These are phyloP conservation scores for Neurospora discreta DNA, from an alignment of 495 filamentous ascomycete genomes.

Conservation along the genomic window DNA sequence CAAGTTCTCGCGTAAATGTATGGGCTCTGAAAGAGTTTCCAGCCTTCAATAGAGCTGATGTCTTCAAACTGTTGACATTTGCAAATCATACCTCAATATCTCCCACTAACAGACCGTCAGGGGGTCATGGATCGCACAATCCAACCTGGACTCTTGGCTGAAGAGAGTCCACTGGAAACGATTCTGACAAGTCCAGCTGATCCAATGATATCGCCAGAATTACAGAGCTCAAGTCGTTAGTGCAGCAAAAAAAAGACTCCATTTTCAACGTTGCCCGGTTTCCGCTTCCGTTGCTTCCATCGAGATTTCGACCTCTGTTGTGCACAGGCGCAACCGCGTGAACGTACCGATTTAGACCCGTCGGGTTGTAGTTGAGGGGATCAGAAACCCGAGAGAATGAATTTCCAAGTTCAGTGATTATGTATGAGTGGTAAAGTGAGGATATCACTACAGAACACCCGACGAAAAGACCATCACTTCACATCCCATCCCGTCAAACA, in stretches of 20 bases:
- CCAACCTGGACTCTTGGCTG: background rate
- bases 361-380: background rate
- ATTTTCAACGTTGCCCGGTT: background rate
- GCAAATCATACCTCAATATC: background rate
- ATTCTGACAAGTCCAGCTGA: background rate
- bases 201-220: background rate
- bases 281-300: background rate
- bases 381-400: background rate
- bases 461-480: background rate
- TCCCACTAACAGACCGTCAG: background rate
- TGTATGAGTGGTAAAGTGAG: background rate
- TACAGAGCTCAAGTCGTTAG: background rate
- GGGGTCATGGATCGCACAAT: background rate
- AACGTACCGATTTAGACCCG: background rate
- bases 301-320: background rate
- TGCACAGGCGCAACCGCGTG: background rate
- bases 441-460: background rate
- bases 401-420: background rate
- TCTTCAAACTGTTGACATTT: background rate
- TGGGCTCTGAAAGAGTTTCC: background rate
- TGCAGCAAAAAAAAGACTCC: background rate
- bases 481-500: background rate
- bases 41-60: accelerated
- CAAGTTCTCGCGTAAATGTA: background rate
- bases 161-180: background rate